phyloP scores from a whole-genome alignment of 1,284 basidiomycete species.

The Malassezia arunalokei region DNA sequence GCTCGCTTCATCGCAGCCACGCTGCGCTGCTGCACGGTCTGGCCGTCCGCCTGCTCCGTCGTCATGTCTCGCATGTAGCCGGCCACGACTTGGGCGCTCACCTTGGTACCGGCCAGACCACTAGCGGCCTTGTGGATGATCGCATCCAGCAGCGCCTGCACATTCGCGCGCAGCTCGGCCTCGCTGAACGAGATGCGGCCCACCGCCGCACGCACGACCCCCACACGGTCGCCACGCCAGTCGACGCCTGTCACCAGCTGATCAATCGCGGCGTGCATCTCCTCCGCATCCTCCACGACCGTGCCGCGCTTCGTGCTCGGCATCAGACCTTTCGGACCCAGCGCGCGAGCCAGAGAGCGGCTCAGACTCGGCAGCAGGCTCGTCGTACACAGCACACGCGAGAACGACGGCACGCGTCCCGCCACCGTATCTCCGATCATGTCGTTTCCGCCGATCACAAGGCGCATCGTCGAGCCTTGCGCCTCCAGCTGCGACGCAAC shows the following conservation, averaged over 20 bases:
- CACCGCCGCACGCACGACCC: conserved; percentile 65
- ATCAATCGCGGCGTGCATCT: conserved; percentile 54
- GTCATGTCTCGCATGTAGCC: conserved; percentile 10
- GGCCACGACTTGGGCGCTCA: conserved; percentile 5
- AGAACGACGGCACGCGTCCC: conserved; percentile 46
- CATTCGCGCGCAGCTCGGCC: conserved; percentile 65
- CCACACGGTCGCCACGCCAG: conserved; percentile 81
- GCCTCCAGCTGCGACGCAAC: conserved; percentile 7
- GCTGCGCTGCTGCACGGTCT: not conserved
- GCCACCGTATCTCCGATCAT: conserved; percentile 35
- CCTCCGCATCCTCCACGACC: conserved; percentile 62
- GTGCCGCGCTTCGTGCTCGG: conserved; percentile 85
- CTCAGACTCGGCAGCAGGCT: conserved; percentile 62
- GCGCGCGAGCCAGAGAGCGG: conserved; percentile 63
- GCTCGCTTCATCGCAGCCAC: conserved; percentile 14
- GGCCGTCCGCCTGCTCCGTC: not conserved
- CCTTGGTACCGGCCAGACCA: conserved; percentile 10
- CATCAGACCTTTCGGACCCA: conserved; percentile 91
- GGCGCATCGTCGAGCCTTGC: conserved; percentile 8
- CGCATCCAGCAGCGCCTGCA: conserved; percentile 63
- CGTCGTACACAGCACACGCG: conserved; percentile 70
- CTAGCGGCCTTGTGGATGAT: conserved; percentile 49
- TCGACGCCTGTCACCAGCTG: conserved; percentile 70
- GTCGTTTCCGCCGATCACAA: conserved; percentile 37
- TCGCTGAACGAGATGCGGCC: conserved; percentile 53